A percentile compares a stretch with the other conserved stretches of the same genome.
Evolutionary conservation across 2,329 filamentous ascomycete genomes (phyloP).

Genomic region (Sclerotinia nivalis): DNA sequence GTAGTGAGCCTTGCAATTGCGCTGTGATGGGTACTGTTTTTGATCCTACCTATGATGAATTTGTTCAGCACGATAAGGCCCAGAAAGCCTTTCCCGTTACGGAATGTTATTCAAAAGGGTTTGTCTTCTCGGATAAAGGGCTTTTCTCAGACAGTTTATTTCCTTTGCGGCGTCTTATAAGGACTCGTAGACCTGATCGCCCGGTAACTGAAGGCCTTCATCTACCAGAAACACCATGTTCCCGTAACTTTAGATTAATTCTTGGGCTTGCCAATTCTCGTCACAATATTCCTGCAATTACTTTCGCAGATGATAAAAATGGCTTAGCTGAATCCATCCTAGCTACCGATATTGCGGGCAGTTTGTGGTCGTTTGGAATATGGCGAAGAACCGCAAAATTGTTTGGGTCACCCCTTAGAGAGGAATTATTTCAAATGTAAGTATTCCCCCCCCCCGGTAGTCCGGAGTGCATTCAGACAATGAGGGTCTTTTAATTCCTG

Average conservation of each 20-base stretch:
- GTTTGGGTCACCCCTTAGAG: background rate
- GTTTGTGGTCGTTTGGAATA: conserved; percentile 23
- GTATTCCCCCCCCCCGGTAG: background rate
- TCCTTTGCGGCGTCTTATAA: background rate
- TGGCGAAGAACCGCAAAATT: background rate
- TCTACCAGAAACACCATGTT: conserved; percentile 6
- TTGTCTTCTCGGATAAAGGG: background rate
- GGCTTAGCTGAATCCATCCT: conserved; percentile 33
- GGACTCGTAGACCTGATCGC: background rate
- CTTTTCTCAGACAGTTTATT: background rate
- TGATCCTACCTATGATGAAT: background rate
- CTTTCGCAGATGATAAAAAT: conserved; percentile 32
- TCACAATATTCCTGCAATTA: conserved; percentile 39
- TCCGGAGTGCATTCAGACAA: background rate
- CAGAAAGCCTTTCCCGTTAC: background rate
- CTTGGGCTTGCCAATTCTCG: conserved; percentile 21
- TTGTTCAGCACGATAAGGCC: background rate
- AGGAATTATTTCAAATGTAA: conserved; percentile 15
- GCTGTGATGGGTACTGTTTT: background rate
- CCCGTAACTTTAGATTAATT: conserved; percentile 26
- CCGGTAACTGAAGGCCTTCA: background rate
- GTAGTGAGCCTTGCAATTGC: background rate
- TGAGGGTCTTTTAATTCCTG: background rate
- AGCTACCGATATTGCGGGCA: conserved; percentile 36
- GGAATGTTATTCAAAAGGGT: background rate